phyloP scores from a whole-genome alignment of 176 grass and related monocot genomes.

The Puccinellia tenuiflora region DNA sequence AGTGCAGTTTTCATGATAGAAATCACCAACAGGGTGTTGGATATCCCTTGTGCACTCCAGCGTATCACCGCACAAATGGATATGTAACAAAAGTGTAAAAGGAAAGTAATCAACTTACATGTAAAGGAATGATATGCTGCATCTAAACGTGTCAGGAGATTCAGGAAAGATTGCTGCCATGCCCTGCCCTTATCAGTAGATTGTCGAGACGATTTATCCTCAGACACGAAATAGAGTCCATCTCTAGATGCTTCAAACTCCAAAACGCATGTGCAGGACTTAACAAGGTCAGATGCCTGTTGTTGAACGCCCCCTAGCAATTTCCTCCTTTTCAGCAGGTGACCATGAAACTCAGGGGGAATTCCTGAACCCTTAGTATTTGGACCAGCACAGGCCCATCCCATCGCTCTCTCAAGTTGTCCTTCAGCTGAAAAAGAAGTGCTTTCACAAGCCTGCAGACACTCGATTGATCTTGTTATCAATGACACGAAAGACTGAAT shows the following conservation, averaged over 20 bases:
- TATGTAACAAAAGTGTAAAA: constrained; percentile 16
- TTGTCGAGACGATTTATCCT: constrained; percentile 56
- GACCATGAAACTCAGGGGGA: constrained; percentile 70
- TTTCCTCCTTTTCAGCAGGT: constrained; percentile 72
- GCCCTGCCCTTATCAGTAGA: constrained; percentile 57
- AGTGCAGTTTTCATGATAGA: background rate
- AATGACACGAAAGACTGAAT: constrained; percentile 78
- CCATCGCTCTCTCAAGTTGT: constrained; percentile 95
- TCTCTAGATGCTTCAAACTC: constrained; percentile 96
- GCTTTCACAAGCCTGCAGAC: constrained; percentile 79
- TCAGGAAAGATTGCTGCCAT: constrained; percentile 79
- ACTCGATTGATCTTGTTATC: constrained; percentile 76
- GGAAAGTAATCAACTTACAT: constrained; percentile 52
- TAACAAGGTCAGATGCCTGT: constrained; percentile 69
- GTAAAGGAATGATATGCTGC: constrained; percentile 73
- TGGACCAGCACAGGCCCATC: constrained; percentile 87
- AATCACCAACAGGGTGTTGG: background rate
- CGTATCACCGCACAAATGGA: constrained; percentile 10
- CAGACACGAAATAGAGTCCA: constrained; percentile 61
- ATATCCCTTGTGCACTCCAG: background rate
- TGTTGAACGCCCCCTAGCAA: constrained; percentile 59
- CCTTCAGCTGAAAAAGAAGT: constrained; percentile 72
- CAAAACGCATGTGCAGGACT: constrained; percentile 73
- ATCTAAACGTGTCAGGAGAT: constrained; percentile 72
- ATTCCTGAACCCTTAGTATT: constrained; percentile 71